Base-by-base conservation (phyloP, 768 basidiomycete species). In the Sporobolomyces roseus region DNA sequence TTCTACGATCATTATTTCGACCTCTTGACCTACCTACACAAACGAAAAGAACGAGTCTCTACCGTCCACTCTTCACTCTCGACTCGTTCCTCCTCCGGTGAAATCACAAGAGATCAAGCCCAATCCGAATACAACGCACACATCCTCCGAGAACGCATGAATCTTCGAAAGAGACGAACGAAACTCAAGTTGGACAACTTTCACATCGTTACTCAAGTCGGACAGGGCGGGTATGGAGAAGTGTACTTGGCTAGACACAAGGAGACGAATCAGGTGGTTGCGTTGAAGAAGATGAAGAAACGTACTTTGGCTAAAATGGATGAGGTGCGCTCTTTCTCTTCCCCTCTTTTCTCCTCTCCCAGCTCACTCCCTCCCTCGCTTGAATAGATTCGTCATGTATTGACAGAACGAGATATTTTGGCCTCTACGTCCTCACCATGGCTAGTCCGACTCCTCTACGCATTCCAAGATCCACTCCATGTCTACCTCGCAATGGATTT, bases 401-500 rank as follows among this genome's bases (percentile, higher is more conserved):
- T 98, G 27, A 91, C 97, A 36, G 96, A 99, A 79, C 87, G 96
- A 49, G 96, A 99, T 78, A 99, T 99, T 76, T 81, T 99, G 71
- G 97, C 93, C 0, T 91, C 93, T 2, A 97, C 94, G 32, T 93
- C 94, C 79, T 94, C 93, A 0, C 91, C 94, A 2, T 99, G 96
- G 96, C 84, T 99, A 65, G 96, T 98, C 53, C 83, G 88, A 30
- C 82, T 99, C 12, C 81, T 99, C 6, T 99, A 99, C 77, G 96
- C 96, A 3, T 99, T 99, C 80, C 96, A 99, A 79, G 94, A 99
- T 76, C 81, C 85, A 0, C 83, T 88, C 63, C 83, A 89, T 74
- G 92, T 98, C 23, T 98, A 93, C 77, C 88, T 98, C 52, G 94
- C 94, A 2, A 98, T 98, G 94, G 93, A 98, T 82, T 98, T 96